These are phyloP conservation scores for Rugonectria rugulosa DNA, from an alignment of 2,329 filamentous ascomycete genomes.

Conservation along the genomic window DNA sequence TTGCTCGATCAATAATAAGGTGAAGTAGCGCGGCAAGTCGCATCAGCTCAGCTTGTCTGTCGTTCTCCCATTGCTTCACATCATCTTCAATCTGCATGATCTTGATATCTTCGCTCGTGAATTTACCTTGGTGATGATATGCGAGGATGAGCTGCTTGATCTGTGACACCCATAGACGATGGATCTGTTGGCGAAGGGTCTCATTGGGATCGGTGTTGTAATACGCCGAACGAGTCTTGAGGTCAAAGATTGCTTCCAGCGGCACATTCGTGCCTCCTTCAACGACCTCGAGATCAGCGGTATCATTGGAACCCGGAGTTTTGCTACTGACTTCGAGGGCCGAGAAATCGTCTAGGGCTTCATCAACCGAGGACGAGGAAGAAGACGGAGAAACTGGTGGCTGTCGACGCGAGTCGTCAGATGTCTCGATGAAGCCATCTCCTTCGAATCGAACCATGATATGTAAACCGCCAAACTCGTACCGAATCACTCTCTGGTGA, in stretches of 20 bases:
- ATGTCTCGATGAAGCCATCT: constrained; percentile 36
- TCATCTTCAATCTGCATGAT: constrained; percentile 42
- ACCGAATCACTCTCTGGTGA: constrained; percentile 69
- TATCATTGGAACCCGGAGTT: not conserved
- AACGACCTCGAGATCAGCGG: constrained; percentile 19
- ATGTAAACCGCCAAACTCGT: constrained; percentile 56
- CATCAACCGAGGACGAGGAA: not conserved
- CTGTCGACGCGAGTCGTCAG: not conserved
- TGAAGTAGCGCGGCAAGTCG: constrained; percentile 37
- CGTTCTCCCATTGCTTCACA: constrained; percentile 47
- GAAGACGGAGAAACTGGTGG: not conserved
- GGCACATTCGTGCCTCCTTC: constrained; percentile 38
- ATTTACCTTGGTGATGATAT: constrained; percentile 47
- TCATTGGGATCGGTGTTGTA: constrained; percentile 21
- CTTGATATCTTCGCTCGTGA: constrained; percentile 43
- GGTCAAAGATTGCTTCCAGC: constrained; percentile 49
- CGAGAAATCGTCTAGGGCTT: constrained; percentile 12
- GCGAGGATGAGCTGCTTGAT: constrained; percentile 51
- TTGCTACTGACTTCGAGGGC: constrained; percentile 13
- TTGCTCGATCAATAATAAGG: constrained; percentile 25
- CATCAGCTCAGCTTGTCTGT: constrained; percentile 40
- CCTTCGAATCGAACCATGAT: constrained; percentile 40
- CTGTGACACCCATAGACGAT: constrained; percentile 52
- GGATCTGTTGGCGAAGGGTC: constrained; percentile 46
- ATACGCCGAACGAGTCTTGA: constrained; percentile 51